Conservation (phyloP, 768 basidiomycete genomes). For the Suillus plorans region DNA sequence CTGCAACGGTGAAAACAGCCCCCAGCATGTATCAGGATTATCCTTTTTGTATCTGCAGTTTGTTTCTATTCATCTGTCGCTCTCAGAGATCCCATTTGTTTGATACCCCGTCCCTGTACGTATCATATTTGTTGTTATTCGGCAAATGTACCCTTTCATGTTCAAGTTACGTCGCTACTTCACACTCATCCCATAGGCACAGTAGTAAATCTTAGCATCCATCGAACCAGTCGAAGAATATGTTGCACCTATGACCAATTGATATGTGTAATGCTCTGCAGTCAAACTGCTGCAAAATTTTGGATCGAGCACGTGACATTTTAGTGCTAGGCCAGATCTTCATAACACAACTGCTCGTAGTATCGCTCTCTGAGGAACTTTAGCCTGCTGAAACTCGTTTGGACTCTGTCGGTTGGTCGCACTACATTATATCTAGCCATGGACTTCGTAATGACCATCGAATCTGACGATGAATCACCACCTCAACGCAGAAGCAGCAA, state of each 20-base stretch:
- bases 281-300: not conserved
- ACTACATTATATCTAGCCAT: constrained; percentile 12
- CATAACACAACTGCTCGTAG: not conserved
- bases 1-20: constrained; percentile 40
- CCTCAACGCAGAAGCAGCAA: constrained; percentile 20
- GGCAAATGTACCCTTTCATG: constrained; percentile 2
- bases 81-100: constrained; percentile 21
- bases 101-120: constrained; percentile 38
- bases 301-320: not conserved
- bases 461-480: constrained; percentile 72
- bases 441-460: constrained; percentile 84
- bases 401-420: not conserved
- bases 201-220: not conserved
- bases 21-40: constrained; percentile 21
- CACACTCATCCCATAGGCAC: not conserved
- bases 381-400: not conserved
- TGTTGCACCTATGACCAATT: not conserved
- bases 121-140: constrained; percentile 17
- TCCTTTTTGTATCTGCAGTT: constrained; percentile 29
- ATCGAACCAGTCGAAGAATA: not conserved
- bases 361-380: not conserved
- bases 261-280: not conserved
- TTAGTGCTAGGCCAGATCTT: not conserved
- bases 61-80: constrained; percentile 18
- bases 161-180: not conserved